Percentiles rank a stretch among this genome's conserved stretches.
Conservation (phyloP, 495 filamentous ascomycete species). For the Penicillium bovifimosum region DNA sequence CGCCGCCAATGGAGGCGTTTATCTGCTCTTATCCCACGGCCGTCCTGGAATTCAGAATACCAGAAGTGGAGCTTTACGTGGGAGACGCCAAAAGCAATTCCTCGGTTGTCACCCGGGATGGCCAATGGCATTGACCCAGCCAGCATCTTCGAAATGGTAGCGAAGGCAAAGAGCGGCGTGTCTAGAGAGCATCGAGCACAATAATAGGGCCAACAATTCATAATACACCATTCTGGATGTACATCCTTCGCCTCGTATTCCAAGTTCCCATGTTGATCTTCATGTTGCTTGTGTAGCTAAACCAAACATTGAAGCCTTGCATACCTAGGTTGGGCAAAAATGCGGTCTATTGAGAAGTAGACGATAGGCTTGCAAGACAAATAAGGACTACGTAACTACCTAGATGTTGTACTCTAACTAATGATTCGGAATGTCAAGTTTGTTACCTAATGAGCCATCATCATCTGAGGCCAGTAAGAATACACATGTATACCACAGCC, state of each 20-base stretch:
- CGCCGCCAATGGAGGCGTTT: conserved; percentile 39
- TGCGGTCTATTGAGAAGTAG: neutral
- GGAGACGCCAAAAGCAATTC: conserved; percentile 18
- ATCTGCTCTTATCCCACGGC: conserved; percentile 34
- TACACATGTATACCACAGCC: neutral
- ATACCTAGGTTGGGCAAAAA: neutral
- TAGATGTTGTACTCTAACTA: neutral
- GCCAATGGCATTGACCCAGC: conserved; percentile 5
- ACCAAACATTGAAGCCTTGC: no score
- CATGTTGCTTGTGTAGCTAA: neutral
- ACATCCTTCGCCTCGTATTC: no score
- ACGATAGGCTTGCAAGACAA: no score
- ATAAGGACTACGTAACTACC: neutral
- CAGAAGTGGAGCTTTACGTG: conserved; percentile 23
- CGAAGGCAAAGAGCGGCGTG: neutral
- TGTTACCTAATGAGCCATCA: neutral
- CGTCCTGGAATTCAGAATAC: conserved; percentile 16
- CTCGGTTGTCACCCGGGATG: conserved; percentile 10
- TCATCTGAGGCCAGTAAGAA: conserved; percentile 1
- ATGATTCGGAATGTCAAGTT: neutral
- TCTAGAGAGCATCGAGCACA: neutral
- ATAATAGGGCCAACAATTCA: neutral
- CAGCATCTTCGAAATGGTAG: conserved; percentile 6
- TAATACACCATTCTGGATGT: neutral
- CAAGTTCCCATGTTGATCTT: neutral